These are phyloP conservation scores for Solanum lignicaule DNA, from an alignment of 257 asterid genomes.

Conservation along the genomic window DNA sequence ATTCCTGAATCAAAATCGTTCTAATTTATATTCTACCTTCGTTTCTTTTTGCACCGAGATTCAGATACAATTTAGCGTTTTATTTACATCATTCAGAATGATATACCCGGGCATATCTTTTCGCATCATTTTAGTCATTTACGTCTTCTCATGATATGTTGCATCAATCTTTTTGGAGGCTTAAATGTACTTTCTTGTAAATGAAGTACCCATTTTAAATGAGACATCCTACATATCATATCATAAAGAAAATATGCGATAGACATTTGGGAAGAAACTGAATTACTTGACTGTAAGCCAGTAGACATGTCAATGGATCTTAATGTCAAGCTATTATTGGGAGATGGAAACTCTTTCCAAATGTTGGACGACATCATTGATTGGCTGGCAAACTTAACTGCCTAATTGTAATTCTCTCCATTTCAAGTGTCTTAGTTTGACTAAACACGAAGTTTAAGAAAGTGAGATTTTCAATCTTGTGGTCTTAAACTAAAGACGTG, in stretches of 20 bases:
- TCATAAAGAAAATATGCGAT: background rate
- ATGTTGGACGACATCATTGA: background rate
- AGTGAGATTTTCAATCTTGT: background rate
- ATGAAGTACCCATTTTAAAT: background rate
- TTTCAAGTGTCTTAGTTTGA: background rate
- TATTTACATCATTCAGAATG: background rate
- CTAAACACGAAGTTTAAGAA: background rate
- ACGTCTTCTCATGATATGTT: background rate
- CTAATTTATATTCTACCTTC: background rate
- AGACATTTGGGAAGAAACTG: background rate
- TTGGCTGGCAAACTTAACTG: background rate
- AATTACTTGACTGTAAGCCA: background rate
- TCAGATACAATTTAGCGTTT: background rate
- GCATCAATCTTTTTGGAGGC: background rate
- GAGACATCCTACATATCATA: background rate
- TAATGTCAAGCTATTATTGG: background rate
- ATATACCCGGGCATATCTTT: background rate
- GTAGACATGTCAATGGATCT: background rate
- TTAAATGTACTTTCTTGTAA: background rate
- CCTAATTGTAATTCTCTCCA: background rate
- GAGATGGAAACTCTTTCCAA: background rate
- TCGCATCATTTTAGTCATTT: background rate
- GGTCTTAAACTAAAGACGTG: background rate
- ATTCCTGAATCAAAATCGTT: background rate
- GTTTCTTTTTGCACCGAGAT: background rate